These are phyloP conservation scores for Drechslerella dactyloides DNA, from an alignment of 2,329 filamentous ascomycete species.

Conservation along the genomic window DNA sequence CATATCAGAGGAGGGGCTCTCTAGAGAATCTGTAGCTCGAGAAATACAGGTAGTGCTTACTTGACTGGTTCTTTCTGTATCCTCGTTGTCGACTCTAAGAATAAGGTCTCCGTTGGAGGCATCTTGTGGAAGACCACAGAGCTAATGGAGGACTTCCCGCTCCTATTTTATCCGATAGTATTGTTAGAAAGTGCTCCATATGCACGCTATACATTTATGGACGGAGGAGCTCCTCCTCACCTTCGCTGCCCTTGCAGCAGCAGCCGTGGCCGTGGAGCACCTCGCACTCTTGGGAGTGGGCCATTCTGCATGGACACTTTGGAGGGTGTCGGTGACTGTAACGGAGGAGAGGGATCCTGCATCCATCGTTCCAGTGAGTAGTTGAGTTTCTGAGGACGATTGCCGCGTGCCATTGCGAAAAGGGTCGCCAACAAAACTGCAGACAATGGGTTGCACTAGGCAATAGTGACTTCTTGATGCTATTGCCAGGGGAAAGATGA, in stretches of 20 bases:
- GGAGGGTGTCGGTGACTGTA: constrained; percentile 49
- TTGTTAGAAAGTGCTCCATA: constrained; percentile 28
- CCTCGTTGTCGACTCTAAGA: constrained; percentile 89
- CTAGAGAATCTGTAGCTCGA: not conserved
- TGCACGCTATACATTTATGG: not conserved
- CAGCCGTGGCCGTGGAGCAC: constrained; percentile 73
- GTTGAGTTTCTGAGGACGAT: constrained; percentile 50
- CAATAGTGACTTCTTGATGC: constrained; percentile 11
- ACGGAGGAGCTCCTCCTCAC: constrained; percentile 63
- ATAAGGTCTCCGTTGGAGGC: constrained; percentile 91
- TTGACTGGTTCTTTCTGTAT: constrained; percentile 96
- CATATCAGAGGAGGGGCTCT: not conserved
- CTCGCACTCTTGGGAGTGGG: constrained; percentile 37
- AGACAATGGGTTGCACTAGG: constrained; percentile 15
- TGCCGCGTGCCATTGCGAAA: constrained; percentile 41
- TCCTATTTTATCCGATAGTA: constrained; percentile 65
- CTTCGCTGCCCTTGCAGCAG: constrained; percentile 94
- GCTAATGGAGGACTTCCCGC: constrained; percentile 96
- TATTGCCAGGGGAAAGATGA: not conserved
- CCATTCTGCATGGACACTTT: constrained; percentile 51
- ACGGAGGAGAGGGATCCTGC: constrained; percentile 50
- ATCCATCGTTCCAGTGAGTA: constrained; percentile 52
- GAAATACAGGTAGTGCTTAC: constrained; percentile 65
- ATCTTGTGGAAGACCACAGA: constrained; percentile 99
- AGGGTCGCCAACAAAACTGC: constrained; percentile 12